Base-by-base conservation (phyloP, 1,284 basidiomycete species). In the Ceratobasidium sp. region DNA sequence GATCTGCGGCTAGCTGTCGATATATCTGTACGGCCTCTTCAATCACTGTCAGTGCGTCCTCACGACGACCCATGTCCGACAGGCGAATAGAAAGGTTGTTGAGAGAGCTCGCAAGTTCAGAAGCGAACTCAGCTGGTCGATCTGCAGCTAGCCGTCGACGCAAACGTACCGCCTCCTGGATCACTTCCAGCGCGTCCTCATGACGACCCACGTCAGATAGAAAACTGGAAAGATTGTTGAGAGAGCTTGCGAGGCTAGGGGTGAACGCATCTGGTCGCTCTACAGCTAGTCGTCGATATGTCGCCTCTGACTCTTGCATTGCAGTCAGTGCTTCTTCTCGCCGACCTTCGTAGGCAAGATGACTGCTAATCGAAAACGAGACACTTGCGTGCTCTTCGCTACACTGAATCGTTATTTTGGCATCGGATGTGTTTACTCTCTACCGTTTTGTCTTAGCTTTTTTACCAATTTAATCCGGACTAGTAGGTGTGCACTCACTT, bases 1-100 rank as follows among this genome's bases (percentile, higher is more conserved):
- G n/a, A n/a, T n/a, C n/a, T n/a, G n/a, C n/a, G 7, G 54, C 54
- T 7, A 71, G 54, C 54, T 44, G 54, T 28, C 33, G 69, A 46
- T 59, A 57, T 5, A 71, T 3, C 54, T 71, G 26, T 6, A 71
- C 69, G 20, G 69, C 26, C 38, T 71, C 54, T 23, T 71, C 44
- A 38, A n/a, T n/a, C n/a, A n/a, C n/a, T n/a, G n/a, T n/a, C n/a
- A n/a, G n/a, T n/a, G n/a, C n/a, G n/a, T n/a, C n/a, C n/a, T n/a
- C n/a, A n/a, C n/a, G n/a, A n/a, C n/a, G n/a, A n/a, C n/a, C n/a
- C n/a, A n/a, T n/a, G n/a, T n/a, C n/a, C n/a, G n/a, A n/a, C n/a
- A n/a, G n/a, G n/a, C n/a, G n/a, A n/a, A n/a, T n/a, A n/a, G n/a
- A n/a, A n/a, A n/a, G n/a, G n/a, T n/a, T n/a, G n/a, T n/a, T n/a